Conservation (phyloP, 371 early-diverging fungal genomes). For the Apophysomyces trapeziformis region DNA sequence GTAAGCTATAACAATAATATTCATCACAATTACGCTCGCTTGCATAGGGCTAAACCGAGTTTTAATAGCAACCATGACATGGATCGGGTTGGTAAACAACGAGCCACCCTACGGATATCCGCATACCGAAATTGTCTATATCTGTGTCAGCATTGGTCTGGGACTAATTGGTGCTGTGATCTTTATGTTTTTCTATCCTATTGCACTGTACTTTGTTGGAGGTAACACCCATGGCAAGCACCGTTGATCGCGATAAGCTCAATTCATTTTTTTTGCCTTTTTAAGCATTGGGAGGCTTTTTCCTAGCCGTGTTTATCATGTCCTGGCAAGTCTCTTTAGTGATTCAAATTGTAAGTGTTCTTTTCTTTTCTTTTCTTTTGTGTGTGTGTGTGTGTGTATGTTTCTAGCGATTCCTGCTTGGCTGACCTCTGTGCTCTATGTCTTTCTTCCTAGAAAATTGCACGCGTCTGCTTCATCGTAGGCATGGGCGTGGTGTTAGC, state of each 20-base stretch:
- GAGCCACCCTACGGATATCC: slow-evolving; percentile 51
- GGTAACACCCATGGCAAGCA: slow-evolving; percentile 22
- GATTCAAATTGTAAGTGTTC: slow-evolving; percentile 48
- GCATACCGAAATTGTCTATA: slow-evolving; percentile 42
- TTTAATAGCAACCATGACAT: slow-evolving; percentile 48
- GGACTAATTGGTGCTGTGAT: slow-evolving; percentile 42
- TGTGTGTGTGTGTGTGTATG: too few relatives aligned
- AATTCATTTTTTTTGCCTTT: neutral
- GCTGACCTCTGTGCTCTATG: neutral
- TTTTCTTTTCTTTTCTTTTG: slow-evolving; percentile 8
- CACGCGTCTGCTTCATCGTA: slow-evolving; percentile 53
- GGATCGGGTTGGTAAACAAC: slow-evolving; percentile 53
- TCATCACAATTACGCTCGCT: too few relatives aligned
- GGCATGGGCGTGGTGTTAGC: slow-evolving; percentile 49
- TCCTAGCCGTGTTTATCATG: slow-evolving; percentile 51
- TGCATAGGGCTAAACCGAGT: neutral
- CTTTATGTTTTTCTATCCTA: slow-evolving; percentile 38
- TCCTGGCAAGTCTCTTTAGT: slow-evolving; percentile 53
- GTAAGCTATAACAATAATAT: slow-evolving; percentile 25
- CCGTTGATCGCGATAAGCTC: neutral
- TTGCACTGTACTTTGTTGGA: slow-evolving; percentile 47
- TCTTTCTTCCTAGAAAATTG: slow-evolving; percentile 33
- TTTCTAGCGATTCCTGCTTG: neutral
- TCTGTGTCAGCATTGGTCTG: slow-evolving; percentile 49
- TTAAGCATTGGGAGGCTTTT: slow-evolving; percentile 42